Percentiles rank a stretch among this genome's conserved stretches.
Conservation (phyloP, 2,329 filamentous ascomycete species). For the Teratosphaeria epicoccoides region DNA sequence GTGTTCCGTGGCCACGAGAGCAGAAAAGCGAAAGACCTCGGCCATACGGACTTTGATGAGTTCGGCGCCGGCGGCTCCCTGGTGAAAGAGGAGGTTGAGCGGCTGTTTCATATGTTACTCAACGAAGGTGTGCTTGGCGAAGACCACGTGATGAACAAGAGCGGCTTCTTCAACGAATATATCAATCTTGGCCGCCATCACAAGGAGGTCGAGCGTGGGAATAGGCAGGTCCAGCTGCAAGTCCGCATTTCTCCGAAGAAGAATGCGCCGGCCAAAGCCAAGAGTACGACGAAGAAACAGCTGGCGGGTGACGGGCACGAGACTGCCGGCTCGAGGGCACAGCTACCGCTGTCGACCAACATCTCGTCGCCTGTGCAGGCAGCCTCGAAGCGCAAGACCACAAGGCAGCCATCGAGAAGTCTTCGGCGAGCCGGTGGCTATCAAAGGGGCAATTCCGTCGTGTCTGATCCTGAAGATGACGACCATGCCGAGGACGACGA, state of each 20-base stretch:
- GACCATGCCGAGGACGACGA: constrained; percentile 30
- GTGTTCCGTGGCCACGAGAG: constrained; percentile 62
- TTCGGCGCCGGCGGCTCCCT: constrained; percentile 60
- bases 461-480: constrained; percentile 24
- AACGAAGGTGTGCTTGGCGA: constrained; percentile 65
- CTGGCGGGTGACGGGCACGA: constrained; percentile 16
- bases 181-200: constrained; percentile 41
- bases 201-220: constrained; percentile 36
- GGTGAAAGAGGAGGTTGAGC: constrained; percentile 66
- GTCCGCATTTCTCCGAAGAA: constrained; percentile 31
- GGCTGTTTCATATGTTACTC: constrained; percentile 68
- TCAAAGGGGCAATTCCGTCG: constrained; percentile 27
- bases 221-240: constrained; percentile 40
- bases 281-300: constrained; percentile 22
- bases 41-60: constrained; percentile 44
- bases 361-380: constrained; percentile 53
- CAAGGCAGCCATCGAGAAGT: constrained; percentile 16
- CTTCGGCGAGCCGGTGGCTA: constrained; percentile 25
- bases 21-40: constrained; percentile 44
- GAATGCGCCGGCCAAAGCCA: constrained; percentile 22
- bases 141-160: constrained; percentile 32
- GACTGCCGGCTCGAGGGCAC: constrained; percentile 25
- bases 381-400: constrained; percentile 29
- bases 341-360: constrained; percentile 52
- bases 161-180: constrained; percentile 65